Percentiles rank a stretch among this genome's conserved stretches.
Evolutionary conservation across 1,139 yeast genomes (phyloP).

Genomic region (Taphrina pruni): DNA sequence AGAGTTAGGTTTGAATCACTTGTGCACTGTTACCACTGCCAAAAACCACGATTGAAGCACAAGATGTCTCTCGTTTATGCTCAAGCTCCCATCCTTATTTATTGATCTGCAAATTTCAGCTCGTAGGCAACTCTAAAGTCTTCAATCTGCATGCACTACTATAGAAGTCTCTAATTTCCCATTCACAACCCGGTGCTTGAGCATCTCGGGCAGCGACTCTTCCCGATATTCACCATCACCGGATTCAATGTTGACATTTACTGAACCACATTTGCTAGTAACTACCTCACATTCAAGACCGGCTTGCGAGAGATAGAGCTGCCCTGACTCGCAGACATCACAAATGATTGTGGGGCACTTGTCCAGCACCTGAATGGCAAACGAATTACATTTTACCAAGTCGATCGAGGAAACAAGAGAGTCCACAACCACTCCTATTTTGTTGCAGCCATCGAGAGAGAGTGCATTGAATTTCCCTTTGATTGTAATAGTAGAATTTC

Average conservation of each 20-base stretch:
- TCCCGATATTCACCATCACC: slow-evolving; percentile 71
- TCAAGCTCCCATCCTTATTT: too few species aligned
- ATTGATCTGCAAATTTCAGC: neutral
- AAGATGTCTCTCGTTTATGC: too few species aligned
- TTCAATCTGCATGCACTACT: slow-evolving; percentile 59
- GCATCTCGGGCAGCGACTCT: slow-evolving; percentile 84
- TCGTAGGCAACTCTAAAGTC: neutral
- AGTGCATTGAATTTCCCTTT: slow-evolving; percentile 92
- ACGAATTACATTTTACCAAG: slow-evolving; percentile 76
- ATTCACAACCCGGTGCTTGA: slow-evolving; percentile 64
- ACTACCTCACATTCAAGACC: slow-evolving; percentile 75
- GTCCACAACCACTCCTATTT: slow-evolving; percentile 79
- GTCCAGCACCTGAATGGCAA: slow-evolving; percentile 84
- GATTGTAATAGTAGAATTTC: slow-evolving; percentile 73
- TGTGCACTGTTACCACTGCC: too few species aligned
- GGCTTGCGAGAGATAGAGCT: slow-evolving; percentile 73
- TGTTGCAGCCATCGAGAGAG: slow-evolving; percentile 73
- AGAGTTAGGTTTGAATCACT: too few species aligned
- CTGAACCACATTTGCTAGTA: slow-evolving; percentile 81
- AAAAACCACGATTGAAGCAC: too few species aligned
- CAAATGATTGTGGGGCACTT: slow-evolving; percentile 79
- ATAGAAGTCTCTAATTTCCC: slow-evolving; percentile 60
- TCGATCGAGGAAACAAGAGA: slow-evolving; percentile 87
- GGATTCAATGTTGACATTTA: slow-evolving; percentile 79
- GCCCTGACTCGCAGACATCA: slow-evolving; percentile 89